Base-by-base conservation (phyloP, 2,329 filamentous ascomycete genomes). In the Thielaviopsis punctulata region DNA sequence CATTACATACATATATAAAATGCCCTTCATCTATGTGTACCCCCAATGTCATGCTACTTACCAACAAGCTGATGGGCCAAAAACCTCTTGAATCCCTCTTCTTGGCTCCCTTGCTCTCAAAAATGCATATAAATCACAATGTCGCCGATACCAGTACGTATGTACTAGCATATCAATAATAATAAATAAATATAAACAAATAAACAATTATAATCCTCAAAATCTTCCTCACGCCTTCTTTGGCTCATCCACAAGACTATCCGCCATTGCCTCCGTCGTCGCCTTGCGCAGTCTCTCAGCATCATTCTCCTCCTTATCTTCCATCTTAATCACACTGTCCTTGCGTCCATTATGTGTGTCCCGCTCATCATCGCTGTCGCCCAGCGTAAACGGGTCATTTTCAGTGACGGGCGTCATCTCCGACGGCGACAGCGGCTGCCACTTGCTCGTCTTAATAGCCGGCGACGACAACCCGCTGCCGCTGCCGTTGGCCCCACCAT, bases 381-480 rank as follows among this genome's bases (percentile, higher is more conserved):
- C 92, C 13, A 98, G 75, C 61, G 88, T 95, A 68, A 98, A 98
- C 0, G 92, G 92, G 62, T 98, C 92, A 60, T 95, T 90, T 59
- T 96, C 88, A 18, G 50, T 56, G 49, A 60, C 59, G 19, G 58
- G 58, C 39, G 53, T 59, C 25, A 52, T 48, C 36, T 88, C 86
- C 13, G 95, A 80, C 0, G 82, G 76, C 12, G 89, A 87, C 59
- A 98, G 70, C 9, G 92, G 90, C 66, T 98, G 90, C 92, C 92
- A 98, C 70, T 98, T 98, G 75, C 89, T 95, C 45, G 77, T 68
- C 69, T 88, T 92, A 58, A 69, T 67, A 47, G 73, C 71, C n/a
- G 70, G 64, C 22, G 63, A 63, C 30, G 67, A 36, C 30, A 61
- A 36, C n/a, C 13, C 30, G 30, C 30, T 21, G 41, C 41, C 22